Percentiles rank a stretch among this genome's conserved stretches.
Conservation (phyloP, 169 alveolate species). For the Theileria parva region DNA sequence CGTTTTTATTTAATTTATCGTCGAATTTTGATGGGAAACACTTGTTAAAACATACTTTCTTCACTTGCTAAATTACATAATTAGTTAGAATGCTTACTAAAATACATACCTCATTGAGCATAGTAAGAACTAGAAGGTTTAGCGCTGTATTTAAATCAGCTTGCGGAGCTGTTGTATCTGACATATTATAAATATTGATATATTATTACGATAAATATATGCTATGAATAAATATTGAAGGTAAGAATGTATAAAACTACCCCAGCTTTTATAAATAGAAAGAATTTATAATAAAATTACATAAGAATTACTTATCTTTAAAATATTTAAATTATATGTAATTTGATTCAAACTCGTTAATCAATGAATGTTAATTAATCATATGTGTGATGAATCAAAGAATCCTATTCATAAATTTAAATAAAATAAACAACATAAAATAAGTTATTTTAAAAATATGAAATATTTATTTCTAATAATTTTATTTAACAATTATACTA, state of each 20-base stretch:
- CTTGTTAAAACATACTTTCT: conserved; percentile 85
- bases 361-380: background rate
- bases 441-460: background rate
- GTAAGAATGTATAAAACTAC: background rate
- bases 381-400: background rate
- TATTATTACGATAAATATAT: background rate
- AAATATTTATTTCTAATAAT: background rate
- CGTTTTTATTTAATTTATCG: conserved; percentile 77
- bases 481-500: background rate
- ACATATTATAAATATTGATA: conserved; percentile 1
- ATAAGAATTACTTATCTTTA: background rate
- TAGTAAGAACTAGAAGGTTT: conserved; percentile 57
- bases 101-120: conserved; percentile 65
- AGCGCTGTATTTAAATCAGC: conserved; percentile 62
- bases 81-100: background rate
- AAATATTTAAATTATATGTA: background rate
- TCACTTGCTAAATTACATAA: conserved; percentile 71
- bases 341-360: background rate
- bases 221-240: background rate
- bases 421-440: background rate
- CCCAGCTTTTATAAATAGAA: background rate
- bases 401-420: too few species aligned
- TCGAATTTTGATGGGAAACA: conserved; percentile 80
- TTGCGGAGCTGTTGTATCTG: conserved; percentile 21
- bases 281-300: background rate